Evolutionary conservation across 2,329 filamentous ascomycete genomes (phyloP).

Genomic region (Scortechinia acanthostroma): DNA sequence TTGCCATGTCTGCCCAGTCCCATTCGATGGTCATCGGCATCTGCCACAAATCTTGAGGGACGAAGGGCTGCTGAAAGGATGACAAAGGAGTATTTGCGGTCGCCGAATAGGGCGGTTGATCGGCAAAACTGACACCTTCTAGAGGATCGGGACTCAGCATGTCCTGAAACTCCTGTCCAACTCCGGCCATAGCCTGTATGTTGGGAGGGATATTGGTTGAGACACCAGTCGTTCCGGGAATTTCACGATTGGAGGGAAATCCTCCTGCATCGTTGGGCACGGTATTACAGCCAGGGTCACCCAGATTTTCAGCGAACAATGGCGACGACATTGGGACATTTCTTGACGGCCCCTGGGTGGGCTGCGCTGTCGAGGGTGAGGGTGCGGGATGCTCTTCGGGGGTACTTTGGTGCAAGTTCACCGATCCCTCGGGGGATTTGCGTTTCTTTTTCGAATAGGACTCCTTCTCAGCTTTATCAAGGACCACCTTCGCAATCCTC

Average conservation of each 20-base stretch:
- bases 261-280: not conserved
- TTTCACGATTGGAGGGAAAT: not conserved
- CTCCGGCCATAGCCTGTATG: not conserved
- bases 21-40: slow-evolving; percentile 95
- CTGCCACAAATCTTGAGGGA: slow-evolving; percentile 89
- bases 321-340: not conserved
- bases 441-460: slow-evolving; percentile 74
- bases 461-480: slow-evolving; percentile 87
- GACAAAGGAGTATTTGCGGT: slow-evolving; percentile 11
- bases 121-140: slow-evolving; percentile 23
- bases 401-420: slow-evolving; percentile 31
- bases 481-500: slow-evolving; percentile 80
- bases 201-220: not conserved
- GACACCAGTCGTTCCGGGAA: not conserved
- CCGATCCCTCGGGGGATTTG: slow-evolving; percentile 37
- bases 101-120: slow-evolving; percentile 2
- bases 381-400: slow-evolving; percentile 5
- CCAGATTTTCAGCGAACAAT: not conserved
- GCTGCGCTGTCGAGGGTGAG: not conserved
- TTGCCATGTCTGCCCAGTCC: slow-evolving; percentile 62
- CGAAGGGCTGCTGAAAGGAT: slow-evolving; percentile 73
- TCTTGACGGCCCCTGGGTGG: not conserved
- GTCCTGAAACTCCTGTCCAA: not conserved
- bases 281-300: too few species aligned
- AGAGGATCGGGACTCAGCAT: slow-evolving; percentile 9